Percentiles rank a stretch among this genome's conserved stretches.
phyloP scores from a whole-genome alignment of 2,329 filamentous ascomycete genomes.

The Colletotrichum orbiculare region DNA sequence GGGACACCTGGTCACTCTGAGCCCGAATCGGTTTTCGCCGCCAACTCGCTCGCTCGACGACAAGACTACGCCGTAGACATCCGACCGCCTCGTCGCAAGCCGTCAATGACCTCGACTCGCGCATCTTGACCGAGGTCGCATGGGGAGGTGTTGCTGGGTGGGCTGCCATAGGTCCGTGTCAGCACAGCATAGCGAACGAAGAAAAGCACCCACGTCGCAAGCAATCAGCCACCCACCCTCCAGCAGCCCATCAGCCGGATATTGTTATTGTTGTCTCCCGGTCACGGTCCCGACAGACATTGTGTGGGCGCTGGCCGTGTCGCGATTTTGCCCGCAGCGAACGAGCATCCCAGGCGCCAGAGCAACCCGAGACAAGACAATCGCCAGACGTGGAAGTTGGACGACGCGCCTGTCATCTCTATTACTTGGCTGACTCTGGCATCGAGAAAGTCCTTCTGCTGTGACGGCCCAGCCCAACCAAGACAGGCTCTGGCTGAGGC shows the following conservation, averaged over 20 bases:
- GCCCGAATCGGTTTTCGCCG: slow-evolving; percentile 11
- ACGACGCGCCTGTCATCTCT: background rate
- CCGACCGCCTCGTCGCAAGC: background rate
- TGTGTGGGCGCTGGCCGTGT: background rate
- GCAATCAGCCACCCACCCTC: slow-evolving; percentile 22
- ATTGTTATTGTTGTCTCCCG: slow-evolving; percentile 6
- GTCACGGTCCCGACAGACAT: too few species aligned
- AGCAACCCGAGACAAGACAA: slow-evolving; percentile 30
- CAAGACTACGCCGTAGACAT: background rate
- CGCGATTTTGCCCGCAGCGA: slow-evolving; percentile 3
- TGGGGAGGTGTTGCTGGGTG: slow-evolving; percentile 42
- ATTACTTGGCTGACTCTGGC: background rate
- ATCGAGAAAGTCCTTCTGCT: background rate
- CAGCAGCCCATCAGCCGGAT: background rate
- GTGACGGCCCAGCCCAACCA: background rate
- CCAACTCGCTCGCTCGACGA: slow-evolving; percentile 13
- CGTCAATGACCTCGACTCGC: slow-evolving; percentile 32
- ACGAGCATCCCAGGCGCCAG: slow-evolving; percentile 16
- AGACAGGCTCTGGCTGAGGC: background rate
- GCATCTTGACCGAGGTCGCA: slow-evolving; percentile 31
- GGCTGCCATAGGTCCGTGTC: slow-evolving; percentile 54
- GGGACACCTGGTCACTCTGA: slow-evolving; percentile 10
- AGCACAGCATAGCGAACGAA: background rate
- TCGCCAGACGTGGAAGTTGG: slow-evolving; percentile 5
- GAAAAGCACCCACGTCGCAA: slow-evolving; percentile 10